Evolutionary conservation across 345 rosid species (phyloP), one percentile per base, ranked within the genome.

Genomic region (Jatropha curcas): DNA sequence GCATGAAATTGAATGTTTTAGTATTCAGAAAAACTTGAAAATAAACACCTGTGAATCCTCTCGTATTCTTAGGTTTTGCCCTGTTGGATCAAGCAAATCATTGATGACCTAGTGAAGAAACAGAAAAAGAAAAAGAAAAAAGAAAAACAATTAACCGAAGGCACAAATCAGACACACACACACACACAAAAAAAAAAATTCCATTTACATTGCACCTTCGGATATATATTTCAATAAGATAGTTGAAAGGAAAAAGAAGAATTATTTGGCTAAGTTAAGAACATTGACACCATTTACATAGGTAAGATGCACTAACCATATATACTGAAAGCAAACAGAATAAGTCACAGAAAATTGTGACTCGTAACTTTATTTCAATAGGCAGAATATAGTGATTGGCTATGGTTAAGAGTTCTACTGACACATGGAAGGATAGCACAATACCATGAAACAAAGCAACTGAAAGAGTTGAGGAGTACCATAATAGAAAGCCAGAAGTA

Each of bases 31-130:
- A 16, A 2, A 72, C 20, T 2, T 35, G 10, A 43, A 63, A 20
- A 16, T 67, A 19, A 66, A n/a, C 69, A 94, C 98, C 97, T 94
- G 96, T 50, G 89, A 71, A 77, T 94, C 98, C 78, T 94, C 97
- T 71, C 98, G 84, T 81, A 94, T 87, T 76, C 93, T 83, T 65
- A 94, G 90, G 80, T 94, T 94, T 81, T 94, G 97, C 31, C 92
- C 96, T 16, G 87, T 82, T 81, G 97, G 87, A 84, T 92, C 88
- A 58, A 94, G 96, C 71, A 92, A 89, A 81, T 92, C 97, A 77
- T 94, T 94, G 81, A 94, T 90, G 67, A 94, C 98, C 98, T 92
- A 78, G 10, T 20, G 52, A n/a, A n/a, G 46, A 8, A 28, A 14
- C 28, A 51, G 62, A 31, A 20, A 51, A 70, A 61, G 13, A 28